These are phyloP conservation scores for Dispira simplex DNA, from an alignment of 192 early-diverging fungal species.

Conservation along the genomic window DNA sequence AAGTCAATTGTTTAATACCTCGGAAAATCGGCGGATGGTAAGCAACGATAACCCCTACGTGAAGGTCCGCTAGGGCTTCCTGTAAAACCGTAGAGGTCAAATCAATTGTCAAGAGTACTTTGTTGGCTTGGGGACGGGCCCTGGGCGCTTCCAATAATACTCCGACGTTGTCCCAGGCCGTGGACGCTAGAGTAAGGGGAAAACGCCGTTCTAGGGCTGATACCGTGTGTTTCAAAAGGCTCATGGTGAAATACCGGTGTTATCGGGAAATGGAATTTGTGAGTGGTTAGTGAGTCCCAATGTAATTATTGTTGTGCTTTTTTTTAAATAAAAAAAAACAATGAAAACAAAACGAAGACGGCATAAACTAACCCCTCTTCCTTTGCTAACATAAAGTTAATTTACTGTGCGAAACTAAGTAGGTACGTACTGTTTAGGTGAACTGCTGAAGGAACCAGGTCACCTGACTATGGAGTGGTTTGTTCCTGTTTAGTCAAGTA, in stretches of 20 bases:
- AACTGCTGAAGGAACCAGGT: neutral
- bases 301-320: neutral
- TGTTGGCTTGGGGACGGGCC: conserved; percentile 45
- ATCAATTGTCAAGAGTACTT: conserved; percentile 86
- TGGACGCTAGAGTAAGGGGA: conserved; percentile 64
- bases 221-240: conserved; percentile 23
- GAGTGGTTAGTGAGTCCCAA: neutral
- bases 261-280: neutral
- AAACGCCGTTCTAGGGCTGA: conserved; percentile 68
- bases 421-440: neutral
- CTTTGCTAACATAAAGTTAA: neutral
- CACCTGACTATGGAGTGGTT: too few species aligned
- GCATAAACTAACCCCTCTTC: neutral
- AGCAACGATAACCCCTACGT: conserved; percentile 73
- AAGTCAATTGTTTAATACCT: conserved; percentile 57
- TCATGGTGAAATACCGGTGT: conserved; percentile 14
- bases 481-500: too few species aligned
- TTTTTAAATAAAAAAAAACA: neutral
- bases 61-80: conserved; percentile 57
- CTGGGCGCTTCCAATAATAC: conserved; percentile 69
- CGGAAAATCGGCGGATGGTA: conserved; percentile 93
- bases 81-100: conserved; percentile 61
- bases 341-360: neutral
- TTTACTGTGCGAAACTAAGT: neutral
- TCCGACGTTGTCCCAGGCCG: conserved; percentile 91